These are phyloP conservation scores for Mycena rosella DNA, from an alignment of 768 basidiomycete genomes.

Conservation along the genomic window DNA sequence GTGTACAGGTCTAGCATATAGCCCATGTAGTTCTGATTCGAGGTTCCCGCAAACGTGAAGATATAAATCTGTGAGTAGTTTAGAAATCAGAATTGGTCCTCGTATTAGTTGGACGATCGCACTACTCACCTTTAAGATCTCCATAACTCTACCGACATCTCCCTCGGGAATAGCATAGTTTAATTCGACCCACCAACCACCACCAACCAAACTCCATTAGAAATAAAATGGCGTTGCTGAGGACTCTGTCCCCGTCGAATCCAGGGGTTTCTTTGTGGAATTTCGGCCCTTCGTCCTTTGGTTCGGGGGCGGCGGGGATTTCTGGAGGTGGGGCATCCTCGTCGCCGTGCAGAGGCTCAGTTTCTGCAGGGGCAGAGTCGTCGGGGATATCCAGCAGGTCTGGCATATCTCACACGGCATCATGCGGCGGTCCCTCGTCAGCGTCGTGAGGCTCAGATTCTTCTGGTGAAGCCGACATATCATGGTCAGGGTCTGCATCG, in stretches of 20 bases:
- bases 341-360: neutral
- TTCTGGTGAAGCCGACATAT: too few species aligned
- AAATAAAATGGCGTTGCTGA: too few species aligned
- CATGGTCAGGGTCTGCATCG: neutral
- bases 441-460: too few species aligned
- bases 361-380: neutral
- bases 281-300: neutral
- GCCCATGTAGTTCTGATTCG: constrained; percentile 38
- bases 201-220: constrained; percentile 17
- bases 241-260: too few species aligned
- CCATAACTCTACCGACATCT: constrained; percentile 43
- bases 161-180: constrained; percentile 45
- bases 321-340: neutral
- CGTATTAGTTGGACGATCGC: too few species aligned
- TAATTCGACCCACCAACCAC: constrained; percentile 42
- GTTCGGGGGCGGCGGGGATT: too few species aligned
- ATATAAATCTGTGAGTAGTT: neutral
- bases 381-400: neutral
- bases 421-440: too few species aligned
- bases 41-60: neutral
- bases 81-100: too few species aligned
- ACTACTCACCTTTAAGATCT: neutral
- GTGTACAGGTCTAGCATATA: constrained; percentile 44
- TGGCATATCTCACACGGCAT: neutral
- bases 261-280: too few species aligned